Conservation (phyloP, 2,329 filamentous ascomycete genomes). For the Polychaeton citri region DNA sequence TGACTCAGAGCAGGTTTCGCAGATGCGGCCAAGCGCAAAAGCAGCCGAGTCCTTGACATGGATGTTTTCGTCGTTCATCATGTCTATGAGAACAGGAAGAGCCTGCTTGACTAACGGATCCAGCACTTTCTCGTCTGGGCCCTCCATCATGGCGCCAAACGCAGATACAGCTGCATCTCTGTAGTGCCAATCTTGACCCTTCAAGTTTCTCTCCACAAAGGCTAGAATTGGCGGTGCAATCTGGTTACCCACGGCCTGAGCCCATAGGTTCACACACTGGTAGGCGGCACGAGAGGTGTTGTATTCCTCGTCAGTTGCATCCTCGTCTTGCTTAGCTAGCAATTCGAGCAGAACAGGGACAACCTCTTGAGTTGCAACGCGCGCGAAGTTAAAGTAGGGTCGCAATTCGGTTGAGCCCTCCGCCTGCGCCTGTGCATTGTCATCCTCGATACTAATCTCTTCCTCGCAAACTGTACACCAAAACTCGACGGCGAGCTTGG, state of each 20-base stretch:
- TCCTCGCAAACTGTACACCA: constrained; percentile 99
- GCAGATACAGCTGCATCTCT: constrained; percentile 93
- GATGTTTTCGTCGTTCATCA: constrained; percentile 79
- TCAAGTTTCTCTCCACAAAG: constrained; percentile 86
- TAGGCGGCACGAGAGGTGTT: constrained; percentile 91
- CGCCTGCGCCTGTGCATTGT: constrained; percentile 61
- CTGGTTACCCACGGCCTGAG: constrained; percentile 74
- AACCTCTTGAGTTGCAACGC: constrained; percentile 85
- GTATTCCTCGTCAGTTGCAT: constrained; percentile 93
- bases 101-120: constrained; percentile 94
- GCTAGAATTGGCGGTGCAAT: constrained; percentile 76
- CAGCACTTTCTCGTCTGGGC: constrained; percentile 81
- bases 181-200: constrained; percentile 84
- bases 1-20: constrained; percentile 79
- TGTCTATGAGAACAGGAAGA: constrained; percentile 77
- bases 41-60: constrained; percentile 94
- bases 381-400: constrained; percentile 90
- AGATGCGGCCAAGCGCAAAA: constrained; percentile 90
- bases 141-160: constrained; percentile 98
- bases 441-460: constrained; percentile 94
- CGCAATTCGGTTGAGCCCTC: constrained; percentile 75
- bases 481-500: constrained; percentile 96
- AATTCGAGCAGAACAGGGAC: constrained; percentile 80
- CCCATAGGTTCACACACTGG: constrained; percentile 89
- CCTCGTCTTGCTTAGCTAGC: constrained; percentile 94